Evolutionary conservation across 306 rosid species (phyloP).

Genomic region (Medicago ruthenica): DNA sequence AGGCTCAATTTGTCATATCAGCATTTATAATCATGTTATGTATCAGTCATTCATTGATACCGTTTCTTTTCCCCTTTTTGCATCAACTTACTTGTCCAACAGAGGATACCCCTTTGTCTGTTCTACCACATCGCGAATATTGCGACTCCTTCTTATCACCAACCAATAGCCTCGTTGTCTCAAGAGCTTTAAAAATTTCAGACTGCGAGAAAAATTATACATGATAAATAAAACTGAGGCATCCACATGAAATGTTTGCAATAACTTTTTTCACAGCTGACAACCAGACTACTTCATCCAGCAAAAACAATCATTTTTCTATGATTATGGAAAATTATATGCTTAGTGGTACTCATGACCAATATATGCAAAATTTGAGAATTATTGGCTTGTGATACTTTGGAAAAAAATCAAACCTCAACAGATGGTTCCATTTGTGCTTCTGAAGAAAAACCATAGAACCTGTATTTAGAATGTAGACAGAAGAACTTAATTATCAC

Average conservation of each 20-base stretch:
- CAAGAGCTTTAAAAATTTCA: constrained; percentile 81
- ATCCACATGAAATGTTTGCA: neutral
- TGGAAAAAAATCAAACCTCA: constrained; percentile 65
- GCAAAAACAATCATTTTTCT: constrained; percentile 27
- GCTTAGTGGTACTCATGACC: constrained; percentile 25
- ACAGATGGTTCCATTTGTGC: constrained; percentile 91
- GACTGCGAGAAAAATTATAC: constrained; percentile 61
- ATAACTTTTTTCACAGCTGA: constrained; percentile 14
- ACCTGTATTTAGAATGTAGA: constrained; percentile 59
- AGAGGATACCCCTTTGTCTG: constrained; percentile 95
- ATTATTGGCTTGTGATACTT: constrained; percentile 19
- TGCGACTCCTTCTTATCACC: constrained; percentile 85
- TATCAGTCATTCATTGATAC: too few relatives aligned
- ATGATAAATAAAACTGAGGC: constrained; percentile 37
- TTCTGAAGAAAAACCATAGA: constrained; percentile 92
- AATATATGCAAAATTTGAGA: constrained; percentile 37
- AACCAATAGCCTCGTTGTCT: constrained; percentile 73
- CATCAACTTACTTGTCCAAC: constrained; percentile 87
- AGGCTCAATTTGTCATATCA: constrained; percentile 32
- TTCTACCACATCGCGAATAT: constrained; percentile 97
- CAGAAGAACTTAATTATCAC: constrained; percentile 18
- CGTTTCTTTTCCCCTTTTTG: constrained; percentile 7
- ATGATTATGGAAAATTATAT: constrained; percentile 38
- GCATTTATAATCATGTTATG: too few relatives aligned
- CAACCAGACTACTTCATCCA: constrained; percentile 33